Evolutionary conservation across 768 basidiomycete genomes (phyloP).

Genomic region (Leccinum subgranulosum): DNA sequence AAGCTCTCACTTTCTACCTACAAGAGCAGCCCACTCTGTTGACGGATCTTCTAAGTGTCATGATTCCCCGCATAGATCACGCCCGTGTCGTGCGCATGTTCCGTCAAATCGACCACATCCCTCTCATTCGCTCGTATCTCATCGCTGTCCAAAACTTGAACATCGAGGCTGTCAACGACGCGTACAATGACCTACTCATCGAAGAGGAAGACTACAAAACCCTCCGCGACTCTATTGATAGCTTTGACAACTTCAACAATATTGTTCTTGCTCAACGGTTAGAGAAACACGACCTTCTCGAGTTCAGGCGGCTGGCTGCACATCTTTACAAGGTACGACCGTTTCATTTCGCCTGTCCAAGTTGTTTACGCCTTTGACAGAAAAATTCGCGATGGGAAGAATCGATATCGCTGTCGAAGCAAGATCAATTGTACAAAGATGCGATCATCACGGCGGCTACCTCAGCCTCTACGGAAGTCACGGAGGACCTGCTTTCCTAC

Average conservation of each 20-base stretch:
- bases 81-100: conserved; percentile 94
- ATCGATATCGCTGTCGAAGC: conserved; percentile 91
- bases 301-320: conserved; percentile 93
- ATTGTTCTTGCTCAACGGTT: conserved; percentile 80
- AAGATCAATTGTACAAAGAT: conserved; percentile 96
- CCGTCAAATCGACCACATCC: conserved; percentile 92
- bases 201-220: conserved; percentile 99
- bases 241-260: conserved; percentile 97
- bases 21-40: conserved; percentile 91
- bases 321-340: conserved; percentile 85
- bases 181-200: conserved; percentile 96
- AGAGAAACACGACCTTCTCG: conserved; percentile 87
- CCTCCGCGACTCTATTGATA: conserved; percentile 94
- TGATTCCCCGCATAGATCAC: conserved; percentile 95
- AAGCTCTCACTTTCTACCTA: conserved; percentile 90
- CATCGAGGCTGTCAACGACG: conserved; percentile 95
- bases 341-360: not conserved
- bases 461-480: conserved; percentile 83
- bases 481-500: conserved; percentile 92
- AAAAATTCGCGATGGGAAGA: conserved; percentile 97
- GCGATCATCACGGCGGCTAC: conserved; percentile 89
- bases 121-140: conserved; percentile 92
- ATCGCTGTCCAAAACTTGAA: conserved; percentile 97
- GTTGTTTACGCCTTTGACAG: conserved; percentile 35
- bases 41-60: conserved; percentile 87